Evolutionary conservation across 1,284 basidiomycete species (phyloP).

Genomic region (Ceratobasidium sp.): DNA sequence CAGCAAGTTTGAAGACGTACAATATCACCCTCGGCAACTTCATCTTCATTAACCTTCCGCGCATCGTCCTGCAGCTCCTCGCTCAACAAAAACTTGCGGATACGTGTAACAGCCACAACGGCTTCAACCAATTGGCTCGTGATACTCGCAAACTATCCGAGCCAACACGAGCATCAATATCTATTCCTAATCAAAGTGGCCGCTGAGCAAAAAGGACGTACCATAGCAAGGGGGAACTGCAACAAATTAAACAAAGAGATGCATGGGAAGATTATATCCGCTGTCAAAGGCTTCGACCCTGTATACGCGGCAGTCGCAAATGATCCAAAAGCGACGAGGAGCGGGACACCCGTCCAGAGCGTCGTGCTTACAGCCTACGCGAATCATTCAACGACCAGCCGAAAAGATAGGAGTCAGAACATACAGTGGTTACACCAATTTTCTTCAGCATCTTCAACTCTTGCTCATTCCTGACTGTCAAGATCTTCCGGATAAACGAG

Average conservation of each 20-base stretch:
- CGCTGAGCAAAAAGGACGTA: constrained; percentile 52
- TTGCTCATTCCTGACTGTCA: constrained; percentile 83
- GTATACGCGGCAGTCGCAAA: constrained; percentile 83
- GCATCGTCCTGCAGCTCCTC: constrained; percentile 86
- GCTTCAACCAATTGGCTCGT: constrained; percentile 86
- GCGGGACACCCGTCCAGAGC: constrained; percentile 47
- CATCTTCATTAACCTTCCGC: constrained; percentile 59
- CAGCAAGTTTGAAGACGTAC: constrained; percentile 7
- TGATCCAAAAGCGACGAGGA: constrained; percentile 88
- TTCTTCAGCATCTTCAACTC: constrained; percentile 84
- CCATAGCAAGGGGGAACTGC: constrained; percentile 89
- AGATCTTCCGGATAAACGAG: constrained; percentile 79
- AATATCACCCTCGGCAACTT: constrained; percentile 31
- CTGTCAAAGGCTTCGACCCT: constrained; percentile 78
- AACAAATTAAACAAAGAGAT: constrained; percentile 93
- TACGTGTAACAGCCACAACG: constrained; percentile 82
- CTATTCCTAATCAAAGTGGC: neutral
- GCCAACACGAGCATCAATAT: neutral
- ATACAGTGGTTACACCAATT: constrained; percentile 78
- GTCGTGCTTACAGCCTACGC: constrained; percentile 45
- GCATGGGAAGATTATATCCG: constrained; percentile 93
- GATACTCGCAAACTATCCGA: constrained; percentile 70
- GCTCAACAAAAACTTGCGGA: constrained; percentile 80
- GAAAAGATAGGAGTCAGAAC: constrained; percentile 46
- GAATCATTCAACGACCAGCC: neutral